Evolutionary conservation across 1,284 basidiomycete genomes (phyloP), one percentile per base, ranked within the genome.

Genomic region (Heliocybe sulcata): DNA sequence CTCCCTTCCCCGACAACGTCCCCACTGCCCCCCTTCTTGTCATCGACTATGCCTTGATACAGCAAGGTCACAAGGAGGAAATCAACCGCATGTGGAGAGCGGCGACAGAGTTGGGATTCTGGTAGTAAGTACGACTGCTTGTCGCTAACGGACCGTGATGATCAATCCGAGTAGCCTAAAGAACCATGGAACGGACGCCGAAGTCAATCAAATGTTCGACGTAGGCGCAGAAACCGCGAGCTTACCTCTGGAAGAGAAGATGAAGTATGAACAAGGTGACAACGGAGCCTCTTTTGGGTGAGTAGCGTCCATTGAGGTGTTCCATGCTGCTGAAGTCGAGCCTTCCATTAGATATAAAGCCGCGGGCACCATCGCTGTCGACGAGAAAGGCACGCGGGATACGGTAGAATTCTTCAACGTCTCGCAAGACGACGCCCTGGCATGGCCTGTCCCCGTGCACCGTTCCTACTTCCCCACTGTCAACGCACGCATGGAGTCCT

Each of bases 181-280:
- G 63, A 83, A 85, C 62, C 81, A 87, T 61, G 81, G 75, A 2
- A 74, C 72, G n/a, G 76, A 79, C 25, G 63, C 74, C n/a, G 73
- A 79, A 57, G 80, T 76, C 3, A 67, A 75, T 52, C 67, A 63
- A 1, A 84, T 86, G 82, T 87, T 85, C 57, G 75, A 77, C 3
- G 74, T 85, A 65, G 83, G 81, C 4, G 70, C 70, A 4, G 77
- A 79, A 57, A 81, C 78, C 0, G 79, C 87, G 71, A 70, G 71
- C 1, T 68, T 87, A 0, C 81, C 85, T 0, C 55, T 81, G 22
- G 77, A 80, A 38, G 83, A 87, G 62, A 83, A 84, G 63, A 68
- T 85, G 72, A 74, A 76, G 55, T 87, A 72, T 58, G 84, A 85
- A 60, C 83, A 86, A 64, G 85, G 86, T 1, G 80, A 87, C 59